Evolutionary conservation across 441 rosid genomes (phyloP).

Genomic region (Manihot esculenta): DNA sequence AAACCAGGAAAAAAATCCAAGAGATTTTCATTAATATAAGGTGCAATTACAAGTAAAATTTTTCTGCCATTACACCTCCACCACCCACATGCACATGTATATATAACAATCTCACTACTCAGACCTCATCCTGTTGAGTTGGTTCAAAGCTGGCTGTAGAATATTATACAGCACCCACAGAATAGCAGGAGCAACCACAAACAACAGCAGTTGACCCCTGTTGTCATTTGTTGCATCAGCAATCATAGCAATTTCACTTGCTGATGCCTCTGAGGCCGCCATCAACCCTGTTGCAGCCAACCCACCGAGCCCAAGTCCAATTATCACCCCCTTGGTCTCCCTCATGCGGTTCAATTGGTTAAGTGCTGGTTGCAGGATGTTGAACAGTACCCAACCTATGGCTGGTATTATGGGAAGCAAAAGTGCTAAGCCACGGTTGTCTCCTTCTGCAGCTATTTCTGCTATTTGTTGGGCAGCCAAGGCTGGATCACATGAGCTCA

Average conservation of each 20-base stretch:
- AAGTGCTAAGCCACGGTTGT: constrained; percentile 83
- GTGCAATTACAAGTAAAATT: constrained; percentile 33
- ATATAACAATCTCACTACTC: constrained; percentile 11
- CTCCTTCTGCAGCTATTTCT: constrained; percentile 61
- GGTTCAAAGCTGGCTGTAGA: constrained; percentile 61
- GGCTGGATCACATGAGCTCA: constrained; percentile 69
- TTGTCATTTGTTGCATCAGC: constrained; percentile 57
- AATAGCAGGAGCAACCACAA: constrained; percentile 51
- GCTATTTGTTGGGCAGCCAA: constrained; percentile 81
- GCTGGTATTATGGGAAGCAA: constrained; percentile 82
- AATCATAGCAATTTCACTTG: constrained; percentile 38
- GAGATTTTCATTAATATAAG: constrained; percentile 21
- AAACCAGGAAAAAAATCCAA: neutral
- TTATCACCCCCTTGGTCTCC: constrained; percentile 52
- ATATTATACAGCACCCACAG: constrained; percentile 59
- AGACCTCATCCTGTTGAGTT: constrained; percentile 57
- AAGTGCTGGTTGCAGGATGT: constrained; percentile 88
- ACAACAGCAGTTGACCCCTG: constrained; percentile 62
- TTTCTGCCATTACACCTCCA: constrained; percentile 14
- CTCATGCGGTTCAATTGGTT: constrained; percentile 84
- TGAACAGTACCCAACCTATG: constrained; percentile 86
- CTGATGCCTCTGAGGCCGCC: constrained; percentile 51
- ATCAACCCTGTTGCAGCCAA: constrained; percentile 52
- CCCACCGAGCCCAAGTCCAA: constrained; percentile 76
- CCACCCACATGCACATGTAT: neutral